Conservation (phyloP, 2,329 filamentous ascomycete species). For the Emmonsiellopsis sp. region DNA sequence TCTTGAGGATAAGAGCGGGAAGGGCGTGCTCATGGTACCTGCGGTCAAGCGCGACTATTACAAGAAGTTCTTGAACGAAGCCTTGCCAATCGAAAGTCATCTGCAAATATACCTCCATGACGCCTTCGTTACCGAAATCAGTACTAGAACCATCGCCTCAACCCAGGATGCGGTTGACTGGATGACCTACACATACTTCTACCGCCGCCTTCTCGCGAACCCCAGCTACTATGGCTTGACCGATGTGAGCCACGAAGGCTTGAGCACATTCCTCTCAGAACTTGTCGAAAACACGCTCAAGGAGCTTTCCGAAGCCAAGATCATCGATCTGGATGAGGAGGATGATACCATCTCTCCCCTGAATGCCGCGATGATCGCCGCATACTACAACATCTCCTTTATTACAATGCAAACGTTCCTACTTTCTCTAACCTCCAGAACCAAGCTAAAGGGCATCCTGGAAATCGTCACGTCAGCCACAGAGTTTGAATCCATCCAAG, state of each 20-base stretch:
- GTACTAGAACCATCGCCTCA: constrained; percentile 88
- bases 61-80: constrained; percentile 96
- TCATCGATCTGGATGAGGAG: constrained; percentile 90
- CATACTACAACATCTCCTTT: constrained; percentile 99
- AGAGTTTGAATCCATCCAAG: constrained; percentile 92
- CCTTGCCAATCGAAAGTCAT: constrained; percentile 89
- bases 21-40: constrained; percentile 93
- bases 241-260: constrained; percentile 79
- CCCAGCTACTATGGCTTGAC: constrained; percentile 91
- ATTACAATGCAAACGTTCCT: constrained; percentile 99
- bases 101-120: constrained; percentile 87
- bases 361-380: constrained; percentile 95
- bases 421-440: constrained; percentile 75
- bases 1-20: constrained; percentile 67
- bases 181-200: constrained; percentile 98
- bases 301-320: constrained; percentile 84
- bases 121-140: constrained; percentile 94
- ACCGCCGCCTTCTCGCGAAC: constrained; percentile 86
- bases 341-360: constrained; percentile 82
- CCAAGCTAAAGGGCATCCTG: constrained; percentile 91
- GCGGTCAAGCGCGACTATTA: constrained; percentile 95
- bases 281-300: constrained; percentile 87
- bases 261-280: constrained; percentile 92
- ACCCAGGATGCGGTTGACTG: constrained; percentile 97
- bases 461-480: constrained; percentile 96